A percentile compares a stretch with the other conserved stretches of the same genome.
Evolutionary conservation across 306 rosid species (phyloP).

Genomic region (Purshia tridentata): DNA sequence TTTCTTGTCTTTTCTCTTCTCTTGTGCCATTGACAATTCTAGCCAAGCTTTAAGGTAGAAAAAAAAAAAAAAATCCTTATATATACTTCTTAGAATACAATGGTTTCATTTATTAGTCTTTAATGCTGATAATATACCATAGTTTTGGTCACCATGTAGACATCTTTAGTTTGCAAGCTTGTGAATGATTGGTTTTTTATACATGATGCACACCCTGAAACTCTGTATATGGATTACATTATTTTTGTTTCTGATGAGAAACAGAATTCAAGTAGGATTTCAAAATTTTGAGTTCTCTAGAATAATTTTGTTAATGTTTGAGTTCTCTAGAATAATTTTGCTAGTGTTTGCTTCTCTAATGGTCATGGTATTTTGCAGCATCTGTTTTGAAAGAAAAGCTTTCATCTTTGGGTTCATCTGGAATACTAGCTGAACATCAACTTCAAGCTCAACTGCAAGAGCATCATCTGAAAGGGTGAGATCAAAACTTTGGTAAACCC

Average conservation of each 20-base stretch:
- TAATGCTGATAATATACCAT: not conserved
- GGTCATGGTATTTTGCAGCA: constrained; percentile 56
- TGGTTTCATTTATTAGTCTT: not conserved
- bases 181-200: not conserved
- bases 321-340: not conserved
- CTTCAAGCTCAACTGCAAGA: constrained; percentile 98
- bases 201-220: not conserved
- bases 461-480: constrained; percentile 88
- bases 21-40: not conserved
- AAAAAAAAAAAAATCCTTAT: not conserved
- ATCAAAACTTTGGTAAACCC: constrained; percentile 4
- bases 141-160: not conserved
- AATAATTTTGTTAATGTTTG: too few species aligned
- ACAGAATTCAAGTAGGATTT: not conserved
- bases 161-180: not conserved
- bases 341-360: constrained; percentile 28
- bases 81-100: not conserved
- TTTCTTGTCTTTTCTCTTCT: not conserved
- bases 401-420: constrained; percentile 88
- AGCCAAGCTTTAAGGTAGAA: not conserved
- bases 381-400: constrained; percentile 93
- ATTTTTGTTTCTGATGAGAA: not conserved
- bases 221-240: not conserved
- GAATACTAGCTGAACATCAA: constrained; percentile 96
- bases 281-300: too few species aligned